Evolutionary conservation across 2,329 filamentous ascomycete species (phyloP).

Genomic region (Colletotrichum acutatum): DNA sequence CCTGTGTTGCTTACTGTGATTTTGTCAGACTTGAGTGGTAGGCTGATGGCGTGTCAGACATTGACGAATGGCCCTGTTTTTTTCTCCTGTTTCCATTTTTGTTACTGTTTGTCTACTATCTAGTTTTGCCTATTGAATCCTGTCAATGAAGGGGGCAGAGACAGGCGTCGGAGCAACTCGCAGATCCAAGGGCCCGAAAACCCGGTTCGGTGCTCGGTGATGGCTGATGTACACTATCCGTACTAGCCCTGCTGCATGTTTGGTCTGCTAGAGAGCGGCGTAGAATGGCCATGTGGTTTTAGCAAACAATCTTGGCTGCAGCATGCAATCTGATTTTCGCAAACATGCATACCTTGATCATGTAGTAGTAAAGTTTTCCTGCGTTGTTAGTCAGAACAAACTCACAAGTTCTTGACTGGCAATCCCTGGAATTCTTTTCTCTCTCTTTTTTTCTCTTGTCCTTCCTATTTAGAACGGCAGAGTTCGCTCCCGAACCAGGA

Average conservation of each 20-base stretch:
- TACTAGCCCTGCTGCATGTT: not conserved
- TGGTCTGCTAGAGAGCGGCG: not conserved
- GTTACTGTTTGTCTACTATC: not conserved
- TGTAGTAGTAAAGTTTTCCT: not conserved
- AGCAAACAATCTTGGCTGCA: not conserved
- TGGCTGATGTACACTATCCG: not conserved
- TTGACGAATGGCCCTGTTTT: not conserved
- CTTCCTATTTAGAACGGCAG: not conserved
- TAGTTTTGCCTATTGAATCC: not conserved
- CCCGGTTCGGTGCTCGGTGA: not conserved
- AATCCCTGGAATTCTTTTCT: not conserved
- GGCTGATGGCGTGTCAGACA: not conserved
- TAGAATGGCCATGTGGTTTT: not conserved
- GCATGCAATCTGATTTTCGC: not conserved
- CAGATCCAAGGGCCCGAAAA: not conserved
- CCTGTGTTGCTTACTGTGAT: not conserved
- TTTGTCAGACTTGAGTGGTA: not conserved
- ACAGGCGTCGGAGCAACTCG: not conserved
- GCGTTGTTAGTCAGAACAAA: too few species aligned
- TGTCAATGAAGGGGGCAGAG: not conserved
- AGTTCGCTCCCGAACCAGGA: not conserved
- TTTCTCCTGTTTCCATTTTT: not conserved
- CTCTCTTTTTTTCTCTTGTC: not conserved
- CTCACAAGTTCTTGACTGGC: not conserved
- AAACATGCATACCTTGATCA: too few species aligned